phyloP scores from a whole-genome alignment of 2,329 filamentous ascomycete species.

The Sclerotiophoma versabilis region DNA sequence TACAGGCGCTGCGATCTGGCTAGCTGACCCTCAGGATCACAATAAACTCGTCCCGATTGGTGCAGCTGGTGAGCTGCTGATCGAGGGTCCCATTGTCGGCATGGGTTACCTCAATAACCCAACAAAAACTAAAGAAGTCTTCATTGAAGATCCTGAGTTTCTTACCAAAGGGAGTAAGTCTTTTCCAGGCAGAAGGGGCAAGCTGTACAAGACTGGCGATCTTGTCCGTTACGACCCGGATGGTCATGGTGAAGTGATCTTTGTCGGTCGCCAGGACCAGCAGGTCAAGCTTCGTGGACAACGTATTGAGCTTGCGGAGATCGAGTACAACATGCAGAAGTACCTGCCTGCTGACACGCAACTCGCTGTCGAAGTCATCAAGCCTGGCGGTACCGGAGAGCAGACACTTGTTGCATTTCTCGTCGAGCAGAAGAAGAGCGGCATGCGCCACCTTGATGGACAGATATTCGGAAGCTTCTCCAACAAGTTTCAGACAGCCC shows the following conservation, averaged over 20 bases:
- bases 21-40: slow-evolving; percentile 51
- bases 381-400: slow-evolving; percentile 41
- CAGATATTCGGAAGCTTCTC: slow-evolving; percentile 43
- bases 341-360: slow-evolving; percentile 48
- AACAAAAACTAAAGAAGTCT: slow-evolving; percentile 46
- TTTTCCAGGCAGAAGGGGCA: slow-evolving; percentile 60
- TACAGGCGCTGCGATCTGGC: slow-evolving; percentile 47
- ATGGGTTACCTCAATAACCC: slow-evolving; percentile 48
- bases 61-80: slow-evolving; percentile 60
- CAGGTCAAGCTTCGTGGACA: slow-evolving; percentile 53
- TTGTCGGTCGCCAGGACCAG: slow-evolving; percentile 48
- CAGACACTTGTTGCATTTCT: slow-evolving; percentile 46
- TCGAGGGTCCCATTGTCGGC: slow-evolving; percentile 63
- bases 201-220: slow-evolving; percentile 45
- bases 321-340: slow-evolving; percentile 51
- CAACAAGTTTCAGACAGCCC: slow-evolving; percentile 36
- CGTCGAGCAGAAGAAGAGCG: slow-evolving; percentile 39
- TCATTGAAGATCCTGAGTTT: slow-evolving; percentile 62
- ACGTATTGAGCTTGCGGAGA: slow-evolving; percentile 49
- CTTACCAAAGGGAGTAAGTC: slow-evolving; percentile 66
- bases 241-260: slow-evolving; percentile 44
- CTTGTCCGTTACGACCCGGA: slow-evolving; percentile 59
- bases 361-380: slow-evolving; percentile 60
- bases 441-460: slow-evolving; percentile 41
- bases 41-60: slow-evolving; percentile 51